Evolutionary conservation across 2,329 filamentous ascomycete genomes (phyloP), one percentile per base, ranked within the genome.

Genomic region (Botrytis fabae): DNA sequence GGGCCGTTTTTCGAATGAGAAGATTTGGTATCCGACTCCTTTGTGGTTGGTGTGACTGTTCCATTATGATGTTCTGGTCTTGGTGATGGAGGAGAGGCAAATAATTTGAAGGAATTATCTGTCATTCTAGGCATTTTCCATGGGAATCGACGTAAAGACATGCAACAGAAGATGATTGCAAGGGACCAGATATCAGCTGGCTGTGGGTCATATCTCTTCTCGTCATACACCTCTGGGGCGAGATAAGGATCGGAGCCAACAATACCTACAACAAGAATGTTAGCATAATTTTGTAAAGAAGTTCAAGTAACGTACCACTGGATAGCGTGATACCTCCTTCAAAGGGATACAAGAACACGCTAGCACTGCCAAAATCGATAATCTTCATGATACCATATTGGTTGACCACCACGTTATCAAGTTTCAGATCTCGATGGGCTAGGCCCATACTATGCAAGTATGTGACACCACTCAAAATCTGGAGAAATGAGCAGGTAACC

Each of bases 331-430:
- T 90, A 70, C 93, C 93, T 76, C 91, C 94, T 83, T 99, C 96
- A 80, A 99, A 98, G 0, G 96, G 96, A 85, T 99, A 99, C 79
- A 93, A 91, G 85, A 97, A 99, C 59, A 99, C 95, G 77, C 96
- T 95, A 0, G 96, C 95, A 83, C 95, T 98, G 40, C 96, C 96
- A 83, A 99, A 99, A 82, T 99, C 96, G 79, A 99, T 99, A 76
- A 99, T 93, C 83, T 99, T 99, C 94, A 99, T 97, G 78, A 99
- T 98, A 2, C 96, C 96, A 79, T 92, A 90, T 80, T 97, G 93
- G 80, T 95, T 98, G 74, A 99, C 95, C 42, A 99, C 96, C 32
- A 99, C 96, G 78, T 99, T 99, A 84, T 99, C 96, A 78, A 99
- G 84, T 83, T 99, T 99, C 79, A 99, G 81, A 85, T 99, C 96